Base-by-base conservation (phyloP, 257 asterid species). In the Henckelia pumila region DNA sequence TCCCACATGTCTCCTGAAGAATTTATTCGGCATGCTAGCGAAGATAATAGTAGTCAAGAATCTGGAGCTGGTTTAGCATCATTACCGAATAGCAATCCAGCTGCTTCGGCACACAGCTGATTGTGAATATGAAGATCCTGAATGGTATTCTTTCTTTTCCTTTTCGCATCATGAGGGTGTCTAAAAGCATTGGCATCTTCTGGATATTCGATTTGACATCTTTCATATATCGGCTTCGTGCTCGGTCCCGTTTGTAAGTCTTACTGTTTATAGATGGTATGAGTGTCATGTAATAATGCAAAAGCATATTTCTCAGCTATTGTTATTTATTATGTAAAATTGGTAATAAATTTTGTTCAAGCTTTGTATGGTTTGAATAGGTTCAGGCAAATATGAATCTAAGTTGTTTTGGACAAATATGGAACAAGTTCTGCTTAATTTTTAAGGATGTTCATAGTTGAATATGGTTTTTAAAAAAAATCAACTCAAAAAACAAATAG, bases 1-100 rank as follows among this genome's bases (percentile, higher is more conserved):
- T 66, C 88, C 49, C 96, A 93, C 77, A 82, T 93, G 95, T 88
- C 97, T 20, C 97, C 97, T 0, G 97, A 88, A 25, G 99, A 86
- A 65, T 93, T 93, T 62, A 83, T 85, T 28, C 80, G 80, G 56
- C 97, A 90, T 73, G 96, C 96, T 56, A 66, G 67, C 14, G 95
- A 88, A 73, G 96, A 87, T 66, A 89, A 71, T 59, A 65, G 63
- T 17, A 64, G 61, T 52, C 76, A 72, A 33, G 93, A 83, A 21
- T 73, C 73, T n/a, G 77, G 80, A 56, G 29, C 80, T 64, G 95
- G 86, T 71, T 74, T 83, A 56, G 49, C 88, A 25, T 80, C 86
- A 2, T 63, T 83, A 20, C 88, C 89, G 2, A 76, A 79, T 47
- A 85, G 77, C 76, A 86, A 86, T 70, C 88, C 91, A 53, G 89